phyloP scores from a whole-genome alignment of 2,329 filamentous ascomycete genomes.

The Fusarium sp. region DNA sequence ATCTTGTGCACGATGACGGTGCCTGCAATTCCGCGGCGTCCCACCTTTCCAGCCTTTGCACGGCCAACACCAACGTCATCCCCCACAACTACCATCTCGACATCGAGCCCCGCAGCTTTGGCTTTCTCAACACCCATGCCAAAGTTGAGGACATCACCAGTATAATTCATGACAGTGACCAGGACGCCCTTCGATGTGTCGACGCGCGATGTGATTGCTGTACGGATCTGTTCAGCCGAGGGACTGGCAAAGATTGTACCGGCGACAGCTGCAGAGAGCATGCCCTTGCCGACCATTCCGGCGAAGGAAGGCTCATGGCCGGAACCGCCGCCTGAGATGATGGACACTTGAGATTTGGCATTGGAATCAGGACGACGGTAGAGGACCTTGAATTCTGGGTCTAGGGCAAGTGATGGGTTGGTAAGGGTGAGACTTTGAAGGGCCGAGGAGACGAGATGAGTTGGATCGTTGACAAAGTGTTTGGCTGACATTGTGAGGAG shows the following conservation, averaged over 20 bases:
- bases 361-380: slow-evolving; percentile 74
- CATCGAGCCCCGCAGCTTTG: slow-evolving; percentile 80
- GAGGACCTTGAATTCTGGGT: slow-evolving; percentile 85
- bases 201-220: slow-evolving; percentile 81
- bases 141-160: slow-evolving; percentile 91
- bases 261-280: slow-evolving; percentile 86
- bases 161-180: slow-evolving; percentile 97
- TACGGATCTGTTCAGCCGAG: slow-evolving; percentile 84
- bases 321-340: slow-evolving; percentile 90
- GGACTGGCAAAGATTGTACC: slow-evolving; percentile 91
- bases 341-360: slow-evolving; percentile 76
- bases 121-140: slow-evolving; percentile 95
- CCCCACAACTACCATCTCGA: slow-evolving; percentile 92
- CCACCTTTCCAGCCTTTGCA: slow-evolving; percentile 88
- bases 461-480: slow-evolving; percentile 91
- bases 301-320: slow-evolving; percentile 93
- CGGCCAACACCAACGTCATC: slow-evolving; percentile 94
- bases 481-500: slow-evolving; percentile 69
- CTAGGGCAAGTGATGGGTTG: slow-evolving; percentile 87
- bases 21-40: slow-evolving; percentile 89
- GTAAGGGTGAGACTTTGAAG: slow-evolving; percentile 84
- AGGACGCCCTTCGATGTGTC: slow-evolving; percentile 81
- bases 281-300: slow-evolving; percentile 85
- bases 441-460: slow-evolving; percentile 82
- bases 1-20: slow-evolving; percentile 95